Evolutionary conservation across 1,284 basidiomycete species (phyloP), one percentile per base, ranked within the genome.

Genomic region (Agroathelia rolfsii): DNA sequence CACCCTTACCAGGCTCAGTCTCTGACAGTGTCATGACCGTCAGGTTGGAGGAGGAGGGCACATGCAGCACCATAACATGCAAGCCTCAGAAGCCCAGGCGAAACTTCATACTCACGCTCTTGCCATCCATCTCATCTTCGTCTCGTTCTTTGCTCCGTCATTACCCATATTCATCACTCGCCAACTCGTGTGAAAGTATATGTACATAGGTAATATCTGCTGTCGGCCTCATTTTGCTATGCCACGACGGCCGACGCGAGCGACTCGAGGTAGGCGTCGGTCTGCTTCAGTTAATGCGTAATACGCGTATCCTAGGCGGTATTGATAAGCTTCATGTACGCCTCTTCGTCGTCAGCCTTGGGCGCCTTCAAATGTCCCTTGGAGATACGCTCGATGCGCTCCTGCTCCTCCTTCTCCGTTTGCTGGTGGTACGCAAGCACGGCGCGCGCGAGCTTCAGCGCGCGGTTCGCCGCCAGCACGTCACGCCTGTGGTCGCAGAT

Each of bases 291-390:
- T 16, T 98, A 67, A 59, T 98, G 95, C 0, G 93, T 95, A 60
- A 99, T 98, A 64, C 95, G 86, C 10, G 94, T 97, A 51, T 98
- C 95, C 59, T 98, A 98, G 41, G 94, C 95, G 22, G 94, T 96
- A 59, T 98, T 95, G 50, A 99, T 93, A 48, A 99, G 83, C 56
- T 93, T 94, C 72, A 98, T 84, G 58, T 99, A 99, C 12, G 90
- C 94, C 58, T 97, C 95, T 65, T 99, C 95, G 66, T 99, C 94
- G 55, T 98, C 93, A 25, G 87, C 87, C 63, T 94, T 93, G 44
- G 98, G 76, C 13, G 95, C 95, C 64, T 90, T 93, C 46, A 98
- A 69, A 88, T 94, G 90, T 58, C 98, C 95, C 64, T 97, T 98
- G 30, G 88, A 85, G 32, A 98, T 78, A 40, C 92, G 71, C 60